Evolutionary conservation across 805 yeast genomes (phyloP).

Genomic region (Debaryomyces prosopidis): DNA sequence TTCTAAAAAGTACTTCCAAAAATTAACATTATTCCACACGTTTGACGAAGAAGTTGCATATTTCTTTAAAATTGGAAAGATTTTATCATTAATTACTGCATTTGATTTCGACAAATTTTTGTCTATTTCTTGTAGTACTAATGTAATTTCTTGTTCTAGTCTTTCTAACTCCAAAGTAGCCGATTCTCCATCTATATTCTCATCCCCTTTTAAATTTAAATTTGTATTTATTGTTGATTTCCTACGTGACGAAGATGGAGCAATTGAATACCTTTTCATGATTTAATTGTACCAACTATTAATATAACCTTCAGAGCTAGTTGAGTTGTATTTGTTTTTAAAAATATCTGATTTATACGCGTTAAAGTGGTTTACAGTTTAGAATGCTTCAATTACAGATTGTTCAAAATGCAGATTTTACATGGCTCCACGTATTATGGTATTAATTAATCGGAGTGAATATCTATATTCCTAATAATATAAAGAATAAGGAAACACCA

Average conservation of each 20-base stretch:
- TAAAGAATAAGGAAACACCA: background rate
- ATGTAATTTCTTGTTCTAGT: conserved; percentile 77
- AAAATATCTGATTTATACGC: background rate
- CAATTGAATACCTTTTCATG: conserved; percentile 37
- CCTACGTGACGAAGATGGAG: conserved; percentile 33
- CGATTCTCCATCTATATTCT: conserved; percentile 12
- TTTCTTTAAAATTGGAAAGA: conserved; percentile 65
- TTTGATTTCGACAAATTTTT: conserved; percentile 69
- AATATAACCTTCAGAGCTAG: too few species aligned
- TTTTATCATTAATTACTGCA: conserved; percentile 61
- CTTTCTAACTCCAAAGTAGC: conserved; percentile 51
- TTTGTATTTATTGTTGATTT: conserved; percentile 23
- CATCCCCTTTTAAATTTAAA: conserved; percentile 4
- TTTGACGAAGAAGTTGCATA: conserved; percentile 59
- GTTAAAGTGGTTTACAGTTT: background rate
- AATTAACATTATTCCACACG: conserved; percentile 66
- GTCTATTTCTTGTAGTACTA: conserved; percentile 77
- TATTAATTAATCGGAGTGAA: background rate
- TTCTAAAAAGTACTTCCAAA: conserved; percentile 80
- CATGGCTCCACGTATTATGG: background rate
- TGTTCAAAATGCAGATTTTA: background rate
- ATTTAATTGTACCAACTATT: too few species aligned
- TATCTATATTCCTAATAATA: too few species aligned
- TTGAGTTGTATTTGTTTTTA: background rate
- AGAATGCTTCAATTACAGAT: background rate